Evolutionary conservation across 768 basidiomycete genomes (phyloP).

Genomic region (Boletus rubescentipes): DNA sequence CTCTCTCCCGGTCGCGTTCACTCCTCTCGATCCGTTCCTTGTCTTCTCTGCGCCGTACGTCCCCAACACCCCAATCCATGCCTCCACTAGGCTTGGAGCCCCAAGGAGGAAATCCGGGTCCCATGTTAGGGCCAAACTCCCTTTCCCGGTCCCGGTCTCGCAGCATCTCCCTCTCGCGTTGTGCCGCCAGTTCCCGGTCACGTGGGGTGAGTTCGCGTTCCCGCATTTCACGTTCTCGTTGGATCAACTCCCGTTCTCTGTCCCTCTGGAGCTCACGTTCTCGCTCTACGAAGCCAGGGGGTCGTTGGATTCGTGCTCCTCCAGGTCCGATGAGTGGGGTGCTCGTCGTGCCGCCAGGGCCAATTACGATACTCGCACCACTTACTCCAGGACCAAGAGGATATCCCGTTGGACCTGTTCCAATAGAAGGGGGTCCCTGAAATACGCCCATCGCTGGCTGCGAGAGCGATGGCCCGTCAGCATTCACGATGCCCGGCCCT

Average conservation of each 20-base stretch:
- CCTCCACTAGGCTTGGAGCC: constrained; percentile 35
- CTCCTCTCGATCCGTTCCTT: constrained; percentile 24
- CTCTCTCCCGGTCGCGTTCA: constrained; percentile 31
- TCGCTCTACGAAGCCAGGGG: constrained; percentile 34
- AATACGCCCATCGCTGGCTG: constrained; percentile 31
- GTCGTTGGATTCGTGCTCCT: constrained; percentile 23
- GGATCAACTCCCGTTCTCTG: constrained; percentile 28
- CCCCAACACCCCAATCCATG: constrained; percentile 34
- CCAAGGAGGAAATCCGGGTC: constrained; percentile 25
- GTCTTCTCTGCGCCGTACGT: constrained; percentile 38
- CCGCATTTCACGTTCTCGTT: constrained; percentile 29
- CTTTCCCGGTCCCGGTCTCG: constrained; percentile 25
- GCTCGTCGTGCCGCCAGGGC: constrained; percentile 25
- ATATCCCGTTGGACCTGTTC: constrained; percentile 18
- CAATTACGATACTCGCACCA: constrained; percentile 26
- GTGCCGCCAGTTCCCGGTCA: constrained; percentile 21
- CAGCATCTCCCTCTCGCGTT: constrained; percentile 29
- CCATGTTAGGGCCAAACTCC: constrained; percentile 26
- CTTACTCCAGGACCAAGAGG: constrained; percentile 18
- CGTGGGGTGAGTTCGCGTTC: constrained; percentile 22
- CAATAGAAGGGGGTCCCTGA: constrained; percentile 24
- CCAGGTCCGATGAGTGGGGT: constrained; percentile 16
- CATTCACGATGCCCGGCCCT: constrained; percentile 13
- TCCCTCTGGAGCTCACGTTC: constrained; percentile 23
- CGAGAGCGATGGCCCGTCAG: constrained; percentile 18